Percentiles rank a stretch among this genome's conserved stretches.
Conservation (phyloP, 345 rosid genomes). For the Salix purpurea region DNA sequence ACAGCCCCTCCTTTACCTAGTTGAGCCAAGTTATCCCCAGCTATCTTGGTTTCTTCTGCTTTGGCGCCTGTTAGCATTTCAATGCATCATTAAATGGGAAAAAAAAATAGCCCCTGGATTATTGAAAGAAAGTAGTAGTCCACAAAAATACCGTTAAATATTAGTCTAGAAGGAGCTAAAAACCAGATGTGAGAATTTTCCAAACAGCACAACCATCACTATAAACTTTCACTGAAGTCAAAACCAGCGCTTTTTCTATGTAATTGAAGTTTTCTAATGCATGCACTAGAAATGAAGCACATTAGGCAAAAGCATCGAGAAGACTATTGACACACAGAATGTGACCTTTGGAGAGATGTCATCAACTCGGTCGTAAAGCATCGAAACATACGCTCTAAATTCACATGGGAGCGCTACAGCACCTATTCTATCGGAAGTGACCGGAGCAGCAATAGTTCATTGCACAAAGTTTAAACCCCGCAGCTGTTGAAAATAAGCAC, state of each 20-base stretch:
- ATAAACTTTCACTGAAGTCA: neutral
- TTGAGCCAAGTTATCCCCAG: slow-evolving; percentile 60
- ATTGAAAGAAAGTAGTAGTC: neutral
- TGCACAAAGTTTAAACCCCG: neutral
- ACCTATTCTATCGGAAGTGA: neutral
- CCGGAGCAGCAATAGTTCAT: neutral
- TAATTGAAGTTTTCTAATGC: neutral
- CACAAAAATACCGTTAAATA: neutral
- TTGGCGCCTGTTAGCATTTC: slow-evolving; percentile 48
- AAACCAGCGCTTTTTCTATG: neutral
- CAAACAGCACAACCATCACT: neutral
- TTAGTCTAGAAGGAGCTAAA: neutral
- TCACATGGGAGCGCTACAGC: neutral
- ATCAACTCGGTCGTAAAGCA: neutral
- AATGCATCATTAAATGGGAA: neutral
- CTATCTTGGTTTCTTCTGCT: slow-evolving; percentile 53
- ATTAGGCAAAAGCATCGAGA: neutral
- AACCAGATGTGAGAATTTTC: neutral
- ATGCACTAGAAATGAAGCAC: no score
- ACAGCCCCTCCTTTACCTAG: slow-evolving; percentile 69
- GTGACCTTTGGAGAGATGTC: neutral
- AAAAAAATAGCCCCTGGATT: neutral
- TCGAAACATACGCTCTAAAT: neutral
- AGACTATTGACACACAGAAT: neutral
- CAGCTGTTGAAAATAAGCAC: neutral